These are phyloP conservation scores for Dendrothele bispora DNA, from an alignment of 768 basidiomycete genomes.

Conservation along the genomic window DNA sequence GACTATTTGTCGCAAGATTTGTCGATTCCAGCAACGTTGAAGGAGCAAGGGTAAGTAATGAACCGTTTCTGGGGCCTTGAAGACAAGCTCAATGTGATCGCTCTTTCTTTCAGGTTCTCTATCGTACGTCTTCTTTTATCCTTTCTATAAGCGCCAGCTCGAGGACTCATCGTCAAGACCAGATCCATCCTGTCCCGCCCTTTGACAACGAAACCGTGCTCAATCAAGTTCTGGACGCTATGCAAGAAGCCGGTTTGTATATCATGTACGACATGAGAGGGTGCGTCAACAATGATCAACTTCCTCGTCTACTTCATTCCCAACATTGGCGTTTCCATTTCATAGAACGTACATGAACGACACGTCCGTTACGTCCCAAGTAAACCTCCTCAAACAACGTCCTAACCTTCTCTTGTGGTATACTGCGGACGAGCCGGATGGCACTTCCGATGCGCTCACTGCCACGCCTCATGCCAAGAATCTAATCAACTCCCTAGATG, in stretches of 20 bases:
- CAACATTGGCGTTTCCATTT: constrained; percentile 5
- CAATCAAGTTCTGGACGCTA: constrained; percentile 59
- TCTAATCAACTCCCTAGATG: constrained; percentile 58
- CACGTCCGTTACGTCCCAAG: constrained; percentile 63
- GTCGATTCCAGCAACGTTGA: constrained; percentile 53
- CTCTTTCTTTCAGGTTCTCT: constrained; percentile 31
- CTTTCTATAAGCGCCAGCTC: constrained; percentile 28
- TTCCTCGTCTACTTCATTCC: neutral
- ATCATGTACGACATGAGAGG: constrained; percentile 85
- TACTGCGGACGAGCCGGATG: constrained; percentile 75
- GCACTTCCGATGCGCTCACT: constrained; percentile 64
- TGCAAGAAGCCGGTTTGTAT: constrained; percentile 69
- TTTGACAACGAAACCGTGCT: constrained; percentile 62
- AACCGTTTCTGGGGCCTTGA: neutral
- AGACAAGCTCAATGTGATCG: neutral
- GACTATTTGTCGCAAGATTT: constrained; percentile 53
- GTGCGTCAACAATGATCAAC: too few relatives aligned
- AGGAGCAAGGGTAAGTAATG: constrained; percentile 51
- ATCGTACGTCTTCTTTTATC: constrained; percentile 31
- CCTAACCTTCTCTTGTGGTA: constrained; percentile 75
- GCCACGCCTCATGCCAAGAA: constrained; percentile 55
- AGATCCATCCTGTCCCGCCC: constrained; percentile 72
- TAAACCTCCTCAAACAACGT: constrained; percentile 64
- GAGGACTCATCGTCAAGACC: too few relatives aligned
- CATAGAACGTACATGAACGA: constrained; percentile 63